Conservation (phyloP, 2,329 filamentous ascomycete genomes). For the Aureobasidium sp. region DNA sequence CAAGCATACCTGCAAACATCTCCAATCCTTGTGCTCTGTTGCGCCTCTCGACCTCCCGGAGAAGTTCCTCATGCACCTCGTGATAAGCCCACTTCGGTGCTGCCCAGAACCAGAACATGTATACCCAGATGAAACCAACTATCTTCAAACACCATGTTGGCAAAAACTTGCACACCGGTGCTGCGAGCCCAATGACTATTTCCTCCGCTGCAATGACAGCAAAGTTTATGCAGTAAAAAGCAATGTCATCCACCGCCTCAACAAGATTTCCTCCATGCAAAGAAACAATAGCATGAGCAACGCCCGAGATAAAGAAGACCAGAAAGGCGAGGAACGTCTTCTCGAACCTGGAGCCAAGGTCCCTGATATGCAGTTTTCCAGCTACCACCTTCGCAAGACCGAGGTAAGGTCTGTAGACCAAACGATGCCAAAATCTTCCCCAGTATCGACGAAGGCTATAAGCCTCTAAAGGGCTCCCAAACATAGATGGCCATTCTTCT, state of each 20-base stretch:
- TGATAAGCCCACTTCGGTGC: not conserved
- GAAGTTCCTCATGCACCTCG: not conserved
- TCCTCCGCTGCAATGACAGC: not conserved
- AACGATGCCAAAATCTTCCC: constrained; percentile 14
- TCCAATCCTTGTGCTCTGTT: not conserved
- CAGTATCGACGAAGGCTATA: constrained; percentile 13
- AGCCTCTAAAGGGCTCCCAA: not conserved
- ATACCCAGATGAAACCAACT: not conserved
- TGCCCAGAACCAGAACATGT: not conserved
- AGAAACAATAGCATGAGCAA: not conserved
- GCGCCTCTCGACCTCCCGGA: not conserved
- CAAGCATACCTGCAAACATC: not conserved
- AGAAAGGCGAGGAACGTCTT: not conserved
- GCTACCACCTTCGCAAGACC: not conserved
- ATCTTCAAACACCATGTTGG: not conserved
- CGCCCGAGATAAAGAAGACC: not conserved
- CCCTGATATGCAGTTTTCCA: not conserved
- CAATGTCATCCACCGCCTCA: not conserved
- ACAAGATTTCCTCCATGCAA: not conserved
- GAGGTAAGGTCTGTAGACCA: not conserved
- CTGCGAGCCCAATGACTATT: not conserved
- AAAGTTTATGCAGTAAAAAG: not conserved
- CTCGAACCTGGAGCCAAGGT: not conserved
- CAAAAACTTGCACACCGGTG: not conserved
- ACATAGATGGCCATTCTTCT: constrained; percentile 15